phyloP scores from a whole-genome alignment of 176 grass and related monocot genomes.

The Puya raimondii region DNA sequence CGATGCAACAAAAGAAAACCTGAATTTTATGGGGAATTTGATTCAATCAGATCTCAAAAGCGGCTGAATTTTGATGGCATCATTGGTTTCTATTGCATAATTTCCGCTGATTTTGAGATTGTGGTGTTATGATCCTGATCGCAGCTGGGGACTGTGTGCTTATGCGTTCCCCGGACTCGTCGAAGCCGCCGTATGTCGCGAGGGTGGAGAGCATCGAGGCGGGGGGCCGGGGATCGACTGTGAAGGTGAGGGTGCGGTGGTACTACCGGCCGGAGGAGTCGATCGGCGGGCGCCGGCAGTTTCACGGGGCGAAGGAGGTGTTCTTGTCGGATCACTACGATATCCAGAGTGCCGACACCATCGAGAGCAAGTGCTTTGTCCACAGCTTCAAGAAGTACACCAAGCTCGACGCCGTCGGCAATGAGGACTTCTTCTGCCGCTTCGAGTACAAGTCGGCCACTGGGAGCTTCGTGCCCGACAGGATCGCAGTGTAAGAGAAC shows the following conservation, averaged over 20 bases:
- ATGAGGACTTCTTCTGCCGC: conserved; percentile 80
- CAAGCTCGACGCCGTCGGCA: conserved; percentile 78
- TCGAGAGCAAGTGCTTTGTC: conserved; percentile 88
- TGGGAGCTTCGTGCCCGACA: conserved; percentile 74
- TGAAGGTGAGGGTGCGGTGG: conserved; percentile 81
- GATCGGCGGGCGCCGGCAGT: conserved; percentile 64
- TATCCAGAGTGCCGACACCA: conserved; percentile 92
- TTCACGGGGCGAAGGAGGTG: conserved; percentile 77
- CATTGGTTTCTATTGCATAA: not conserved
- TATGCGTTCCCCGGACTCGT: conserved; percentile 57
- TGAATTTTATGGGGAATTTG: too few species aligned
- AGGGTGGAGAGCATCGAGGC: conserved; percentile 69
- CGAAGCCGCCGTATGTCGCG: conserved; percentile 64
- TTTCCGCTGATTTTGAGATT: not conserved
- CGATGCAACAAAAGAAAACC: too few species aligned
- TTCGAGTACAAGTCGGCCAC: conserved; percentile 84
- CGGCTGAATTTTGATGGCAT: not conserved
- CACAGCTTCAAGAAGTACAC: conserved; percentile 81
- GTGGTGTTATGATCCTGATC: conserved; percentile 14
- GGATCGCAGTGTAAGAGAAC: conserved; percentile 77
- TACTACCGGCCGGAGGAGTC: conserved; percentile 96
- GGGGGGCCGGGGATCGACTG: conserved; percentile 56
- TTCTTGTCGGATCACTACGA: conserved; percentile 96
- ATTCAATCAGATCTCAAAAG: not conserved
- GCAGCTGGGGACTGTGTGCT: conserved; percentile 74